These are phyloP conservation scores for Populus simonii DNA, from an alignment of 345 rosid species.

Conservation along the genomic window DNA sequence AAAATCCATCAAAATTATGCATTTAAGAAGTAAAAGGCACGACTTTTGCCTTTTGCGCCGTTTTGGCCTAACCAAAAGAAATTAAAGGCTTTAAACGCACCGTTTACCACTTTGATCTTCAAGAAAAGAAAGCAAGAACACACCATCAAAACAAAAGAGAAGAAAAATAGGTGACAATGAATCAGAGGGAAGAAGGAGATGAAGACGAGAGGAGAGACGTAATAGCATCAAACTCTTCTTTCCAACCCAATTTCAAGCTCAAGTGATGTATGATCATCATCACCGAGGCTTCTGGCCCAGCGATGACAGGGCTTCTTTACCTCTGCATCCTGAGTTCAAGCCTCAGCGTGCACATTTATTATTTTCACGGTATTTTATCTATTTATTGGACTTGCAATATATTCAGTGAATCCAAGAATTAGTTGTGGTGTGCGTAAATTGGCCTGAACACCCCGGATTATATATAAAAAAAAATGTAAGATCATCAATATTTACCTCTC, in stretches of 20 bases:
- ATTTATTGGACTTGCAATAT: too few relatives aligned
- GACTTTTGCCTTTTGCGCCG: neutral
- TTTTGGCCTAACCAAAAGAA: neutral
- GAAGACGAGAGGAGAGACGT: constrained; percentile 57
- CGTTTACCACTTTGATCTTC: neutral
- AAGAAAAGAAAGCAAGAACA: neutral
- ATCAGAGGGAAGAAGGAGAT: neutral
- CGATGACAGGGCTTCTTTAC: neutral
- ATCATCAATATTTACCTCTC: too few relatives aligned
- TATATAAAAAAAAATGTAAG: neutral
- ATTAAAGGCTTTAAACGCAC: neutral
- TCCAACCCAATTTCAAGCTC: constrained; percentile 42
- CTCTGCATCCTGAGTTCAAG: too few relatives aligned
- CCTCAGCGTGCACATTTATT: rapidly evolving
- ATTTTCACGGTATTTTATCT: too few relatives aligned
- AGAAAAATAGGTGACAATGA: neutral
- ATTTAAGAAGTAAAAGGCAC: neutral
- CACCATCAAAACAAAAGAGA: neutral
- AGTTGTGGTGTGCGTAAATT: rapidly evolving
- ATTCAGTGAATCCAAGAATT: rapidly evolving
- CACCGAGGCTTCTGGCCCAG: too few relatives aligned
- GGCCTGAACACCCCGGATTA: rapidly evolving
- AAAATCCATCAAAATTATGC: neutral
- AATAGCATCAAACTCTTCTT: constrained; percentile 42
- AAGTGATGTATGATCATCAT: neutral